Conservation (phyloP, 2,329 filamentous ascomycete genomes). For the Trichoderma afroharzianum region DNA sequence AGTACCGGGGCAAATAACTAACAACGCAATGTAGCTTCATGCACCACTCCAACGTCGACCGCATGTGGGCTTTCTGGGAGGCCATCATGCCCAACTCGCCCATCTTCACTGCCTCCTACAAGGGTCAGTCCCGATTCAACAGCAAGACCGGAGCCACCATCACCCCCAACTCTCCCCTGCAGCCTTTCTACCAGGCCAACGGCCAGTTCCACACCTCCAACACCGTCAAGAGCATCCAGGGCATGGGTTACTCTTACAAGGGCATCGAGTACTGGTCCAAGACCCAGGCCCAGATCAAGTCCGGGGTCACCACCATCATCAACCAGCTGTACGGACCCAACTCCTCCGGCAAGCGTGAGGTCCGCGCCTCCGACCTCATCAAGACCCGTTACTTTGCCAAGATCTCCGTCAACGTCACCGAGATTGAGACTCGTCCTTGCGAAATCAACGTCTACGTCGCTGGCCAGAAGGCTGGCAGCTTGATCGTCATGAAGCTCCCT, state of each 20-base stretch:
- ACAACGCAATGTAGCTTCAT: neutral
- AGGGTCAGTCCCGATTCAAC: conserved; percentile 36
- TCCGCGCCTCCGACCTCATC: neutral
- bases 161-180: conserved; percentile 43
- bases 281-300: conserved; percentile 28
- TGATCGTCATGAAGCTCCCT: conserved; percentile 38
- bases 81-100: conserved; percentile 37
- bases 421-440: conserved; percentile 33
- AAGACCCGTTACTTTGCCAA: conserved; percentile 35
- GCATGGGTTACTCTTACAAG: conserved; percentile 40
- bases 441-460: conserved; percentile 34
- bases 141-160: conserved; percentile 39
- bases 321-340: conserved; percentile 32
- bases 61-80: conserved; percentile 58
- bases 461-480: conserved; percentile 31
- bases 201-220: conserved; percentile 42
- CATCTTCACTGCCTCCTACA: conserved; percentile 36
- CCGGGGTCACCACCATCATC: conserved; percentile 31
- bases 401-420: conserved; percentile 32
- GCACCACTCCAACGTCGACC: conserved; percentile 58
- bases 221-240: conserved; percentile 31
- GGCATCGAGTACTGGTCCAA: conserved; percentile 36
- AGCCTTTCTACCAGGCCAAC: conserved; percentile 45
- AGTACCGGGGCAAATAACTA: neutral
- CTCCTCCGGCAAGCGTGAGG: neutral